These are phyloP conservation scores for Favolaschia claudopus DNA, from an alignment of 768 basidiomycete genomes.

Conservation along the genomic window DNA sequence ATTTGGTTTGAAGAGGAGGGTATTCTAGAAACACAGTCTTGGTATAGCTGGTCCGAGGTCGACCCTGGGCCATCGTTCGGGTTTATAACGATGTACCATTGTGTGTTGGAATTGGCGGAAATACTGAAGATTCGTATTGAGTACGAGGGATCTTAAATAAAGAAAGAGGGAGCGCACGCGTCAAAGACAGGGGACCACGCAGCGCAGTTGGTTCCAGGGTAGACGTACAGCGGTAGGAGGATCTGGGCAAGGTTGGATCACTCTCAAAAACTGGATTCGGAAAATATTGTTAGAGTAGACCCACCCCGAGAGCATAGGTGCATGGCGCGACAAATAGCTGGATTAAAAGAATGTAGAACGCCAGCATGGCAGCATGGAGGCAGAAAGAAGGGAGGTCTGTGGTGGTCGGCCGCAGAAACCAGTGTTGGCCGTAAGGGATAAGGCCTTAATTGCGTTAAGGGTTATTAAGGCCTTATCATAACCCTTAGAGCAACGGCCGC, in stretches of 20 bases:
- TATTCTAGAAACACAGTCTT: background rate
- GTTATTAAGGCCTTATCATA: no score
- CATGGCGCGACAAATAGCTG: slow-evolving; percentile 8
- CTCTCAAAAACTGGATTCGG: background rate
- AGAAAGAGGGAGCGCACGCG: slow-evolving; percentile 7
- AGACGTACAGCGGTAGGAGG: slow-evolving; percentile 16
- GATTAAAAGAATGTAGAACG: slow-evolving; percentile 1
- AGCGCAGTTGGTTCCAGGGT: slow-evolving; percentile 6
- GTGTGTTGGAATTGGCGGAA: background rate
- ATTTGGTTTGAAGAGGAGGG: background rate
- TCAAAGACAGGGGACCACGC: slow-evolving; percentile 10
- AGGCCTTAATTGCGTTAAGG: no score
- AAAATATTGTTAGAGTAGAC: background rate
- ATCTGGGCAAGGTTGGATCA: background rate
- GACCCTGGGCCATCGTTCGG: slow-evolving; percentile 15
- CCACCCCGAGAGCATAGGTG: slow-evolving; percentile 4
- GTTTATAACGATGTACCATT: slow-evolving; percentile 18
- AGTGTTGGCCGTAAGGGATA: no score
- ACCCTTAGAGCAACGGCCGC: no score
- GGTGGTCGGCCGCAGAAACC: no score
- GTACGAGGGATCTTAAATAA: background rate
- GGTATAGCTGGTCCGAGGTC: background rate
- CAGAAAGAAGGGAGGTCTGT: no score
- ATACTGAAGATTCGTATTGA: background rate
- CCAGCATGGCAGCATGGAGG: slow-evolving; percentile 2